Base-by-base conservation (phyloP, 1,139 yeast species). In the Magnusiomyces suaveolens region DNA sequence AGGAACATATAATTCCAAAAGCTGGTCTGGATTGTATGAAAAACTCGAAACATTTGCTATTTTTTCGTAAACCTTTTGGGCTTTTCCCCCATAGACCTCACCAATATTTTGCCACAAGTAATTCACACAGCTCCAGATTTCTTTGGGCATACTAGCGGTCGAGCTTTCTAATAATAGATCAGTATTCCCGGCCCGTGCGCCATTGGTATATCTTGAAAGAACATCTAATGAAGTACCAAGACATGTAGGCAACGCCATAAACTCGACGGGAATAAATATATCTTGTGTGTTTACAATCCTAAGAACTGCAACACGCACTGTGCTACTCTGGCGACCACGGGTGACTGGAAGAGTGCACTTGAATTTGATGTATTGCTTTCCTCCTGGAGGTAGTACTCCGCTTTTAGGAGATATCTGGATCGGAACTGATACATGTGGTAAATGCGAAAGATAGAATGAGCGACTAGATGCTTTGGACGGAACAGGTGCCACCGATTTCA, bases 71-170 rank as follows among this genome's bases (percentile, higher is more conserved):
- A 49, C 0, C 14, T 21, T n/a, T 21, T 41, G 18, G 44, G 25
- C 20, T 14, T 36, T 18, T 14, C 16, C 16, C 3, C 25, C 23
- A 41, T 41, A 52, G 51, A 25, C 4, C 21, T 23, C n/a, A 4
- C 38, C 51, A 21, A 48, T 25, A 26, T 63, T 54, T 1, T 63
- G 57, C 68, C 71, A 63, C n/a, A 72, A 57, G 54, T 68, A 72
- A 50, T 71, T 72, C 20, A 70, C 65, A 46, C 73, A 69, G 51
- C 60, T 66, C 62, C 68, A 67, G 1, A 69, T 63, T 54, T 69
- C 73, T 29, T 60, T 60, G 1, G 72, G 72, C 63, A 69, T 64
- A 46, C 61, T 62, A 33, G 62, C 53, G 20, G 53, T 55, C 2
- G 56, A 44, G 32, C 50, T 47, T 20, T 53, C 59, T 55, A 62